A percentile compares a stretch with the other conserved stretches of the same genome.
These are phyloP conservation scores for Ricinus communis DNA, from an alignment of 345 rosid genomes.

Conservation along the genomic window DNA sequence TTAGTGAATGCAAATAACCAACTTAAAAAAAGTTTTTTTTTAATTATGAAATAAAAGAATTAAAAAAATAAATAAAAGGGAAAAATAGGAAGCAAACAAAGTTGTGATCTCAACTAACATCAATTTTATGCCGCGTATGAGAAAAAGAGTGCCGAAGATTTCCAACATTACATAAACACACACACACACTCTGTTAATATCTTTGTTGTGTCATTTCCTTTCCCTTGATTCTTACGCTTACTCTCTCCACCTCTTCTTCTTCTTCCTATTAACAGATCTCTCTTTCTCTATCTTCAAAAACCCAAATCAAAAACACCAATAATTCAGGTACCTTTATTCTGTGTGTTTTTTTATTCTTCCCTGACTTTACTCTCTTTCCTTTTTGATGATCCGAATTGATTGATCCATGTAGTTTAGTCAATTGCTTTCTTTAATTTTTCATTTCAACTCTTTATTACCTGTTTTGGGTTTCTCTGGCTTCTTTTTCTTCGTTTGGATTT, in stretches of 20 bases:
- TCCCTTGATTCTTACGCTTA: constrained; percentile 18
- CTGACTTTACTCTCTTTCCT: neutral
- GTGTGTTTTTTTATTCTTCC: neutral
- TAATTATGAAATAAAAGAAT: no score
- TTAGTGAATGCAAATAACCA: no score
- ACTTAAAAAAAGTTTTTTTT: no score
- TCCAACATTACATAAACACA: neutral
- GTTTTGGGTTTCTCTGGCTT: neutral
- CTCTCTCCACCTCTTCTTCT: neutral
- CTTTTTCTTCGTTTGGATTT: neutral
- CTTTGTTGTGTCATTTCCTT: neutral
- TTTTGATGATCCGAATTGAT: constrained; percentile 7
- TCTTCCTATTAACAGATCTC: constrained; percentile 9
- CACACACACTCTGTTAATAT: neutral
- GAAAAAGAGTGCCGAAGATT: no score
- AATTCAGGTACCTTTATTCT: constrained; percentile 6
- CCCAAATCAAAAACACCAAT: neutral
- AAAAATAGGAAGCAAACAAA: neutral
- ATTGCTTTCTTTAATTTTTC: neutral
- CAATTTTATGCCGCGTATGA: neutral
- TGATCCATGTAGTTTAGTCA: constrained; percentile 6
- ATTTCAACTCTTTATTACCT: neutral
- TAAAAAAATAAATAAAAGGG: no score
- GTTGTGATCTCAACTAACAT: neutral
- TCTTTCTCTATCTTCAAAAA: neutral